phyloP scores from a whole-genome alignment of 805 yeast genomes.

The Yarrowia divulgata region DNA sequence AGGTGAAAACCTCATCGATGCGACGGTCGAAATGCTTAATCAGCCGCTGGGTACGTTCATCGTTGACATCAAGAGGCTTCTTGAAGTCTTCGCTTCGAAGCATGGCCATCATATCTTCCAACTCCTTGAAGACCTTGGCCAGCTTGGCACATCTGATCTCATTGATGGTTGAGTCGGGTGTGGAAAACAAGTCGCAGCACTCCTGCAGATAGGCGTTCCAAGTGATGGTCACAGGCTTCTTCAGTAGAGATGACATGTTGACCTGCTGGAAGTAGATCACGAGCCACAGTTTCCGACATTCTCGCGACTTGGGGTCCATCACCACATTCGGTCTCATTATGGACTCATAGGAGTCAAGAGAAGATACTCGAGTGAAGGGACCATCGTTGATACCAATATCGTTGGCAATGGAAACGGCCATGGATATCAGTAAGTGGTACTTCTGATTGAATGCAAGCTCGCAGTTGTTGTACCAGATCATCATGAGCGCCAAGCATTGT shows the following conservation, averaged over 20 bases:
- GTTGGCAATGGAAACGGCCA: conserved; percentile 71
- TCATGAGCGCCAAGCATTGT: conserved; percentile 64
- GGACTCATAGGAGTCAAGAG: conserved; percentile 44
- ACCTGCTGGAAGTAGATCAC: conserved; percentile 68
- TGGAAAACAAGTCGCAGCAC: conserved; percentile 61
- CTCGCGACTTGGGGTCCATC: conserved; percentile 55
- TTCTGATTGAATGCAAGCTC: conserved; percentile 82
- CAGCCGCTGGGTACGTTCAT: conserved; percentile 53
- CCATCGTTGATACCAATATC: conserved; percentile 71
- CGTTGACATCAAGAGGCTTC: conserved; percentile 51
- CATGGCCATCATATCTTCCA: conserved; percentile 64
- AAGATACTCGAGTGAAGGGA: conserved; percentile 45
- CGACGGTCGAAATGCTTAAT: conserved; percentile 59
- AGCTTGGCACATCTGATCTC: conserved; percentile 61
- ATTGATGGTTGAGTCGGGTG: conserved; percentile 48
- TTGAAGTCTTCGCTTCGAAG: conserved; percentile 46
- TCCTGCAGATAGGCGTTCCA: conserved; percentile 64
- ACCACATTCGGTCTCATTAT: conserved; percentile 53
- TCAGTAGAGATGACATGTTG: conserved; percentile 67
- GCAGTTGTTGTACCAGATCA: conserved; percentile 84
- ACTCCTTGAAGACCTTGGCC: conserved; percentile 63
- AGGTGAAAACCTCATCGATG: conserved; percentile 52
- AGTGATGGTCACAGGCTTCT: conserved; percentile 62
- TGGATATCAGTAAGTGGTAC: conserved; percentile 69
- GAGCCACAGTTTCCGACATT: conserved; percentile 61